Base-by-base conservation (phyloP, 2,329 filamentous ascomycete genomes). In the Davidsoniella neocaledoniae region DNA sequence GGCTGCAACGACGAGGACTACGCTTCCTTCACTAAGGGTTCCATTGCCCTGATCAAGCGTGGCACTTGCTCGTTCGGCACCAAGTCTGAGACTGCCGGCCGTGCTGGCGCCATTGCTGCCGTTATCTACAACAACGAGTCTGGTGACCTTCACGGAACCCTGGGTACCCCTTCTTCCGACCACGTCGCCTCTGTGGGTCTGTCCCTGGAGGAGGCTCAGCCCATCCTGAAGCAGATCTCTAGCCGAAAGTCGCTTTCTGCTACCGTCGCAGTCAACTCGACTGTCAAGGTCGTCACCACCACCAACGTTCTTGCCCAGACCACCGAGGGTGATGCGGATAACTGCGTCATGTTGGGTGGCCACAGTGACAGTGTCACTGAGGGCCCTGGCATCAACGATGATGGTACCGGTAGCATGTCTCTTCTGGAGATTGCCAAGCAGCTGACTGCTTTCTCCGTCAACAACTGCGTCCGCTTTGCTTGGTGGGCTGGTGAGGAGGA, bases 311-410 rank as follows among this genome's bases (percentile, higher is more conserved):
- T 83, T 45, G 76, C 76, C 2, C 76, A 81, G 63, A 82, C 77
- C 0, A 64, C 62, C 0, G 67, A 63, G 10, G 76, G 79, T 7
- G 77, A 81, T 58, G 66, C 65, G 2, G 66, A 79, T 33, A 79
- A 81, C 63, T 78, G 75, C 56, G 74, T 81, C 43, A 76, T 79
- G 73, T 67, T 81, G 0, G 77, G 78, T 16, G 78, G 70, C 2
- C 78, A 82, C 64, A 77, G 71, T 33, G 77, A 81, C 59, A 75
- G 72, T 54, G 78, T 81, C 14, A 59, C 66, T 0, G 77, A 74
- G 47, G 78, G 79, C 1, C 77, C 78, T 0, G 83, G 83, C 17
- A 86, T 87, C 69, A 87, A 87, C 61, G 83, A 87, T 57, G 81
- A 87, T 58, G 83, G 83, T 43, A 80, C 78, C 2, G 83, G 83